Base-by-base conservation (phyloP, 2,329 filamentous ascomycete genomes). In the Rosellinia necatrix region DNA sequence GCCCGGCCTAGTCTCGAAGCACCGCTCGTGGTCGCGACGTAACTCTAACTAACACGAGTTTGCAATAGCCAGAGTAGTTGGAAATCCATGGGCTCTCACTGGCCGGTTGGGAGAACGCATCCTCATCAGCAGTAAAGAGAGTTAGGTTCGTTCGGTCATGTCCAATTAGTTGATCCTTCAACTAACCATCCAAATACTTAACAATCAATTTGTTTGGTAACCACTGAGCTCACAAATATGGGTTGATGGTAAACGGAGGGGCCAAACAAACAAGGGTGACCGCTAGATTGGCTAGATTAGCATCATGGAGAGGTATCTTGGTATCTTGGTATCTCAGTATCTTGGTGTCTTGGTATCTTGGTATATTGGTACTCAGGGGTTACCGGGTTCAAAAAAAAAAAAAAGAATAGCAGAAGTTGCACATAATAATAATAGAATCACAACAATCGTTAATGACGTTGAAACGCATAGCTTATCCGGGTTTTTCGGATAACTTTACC, bases 61-160 rank as follows among this genome's bases (percentile, higher is more conserved):
- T 53, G 48, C 53, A 46, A 56, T 50, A 10, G 44, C 30, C 50
- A 57, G n/a, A 53, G 48, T 59, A 35, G 49, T 59, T 47, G 12
- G 19, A 6, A 47, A 40, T 22, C 17, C 43, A 4, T n/a, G 38
- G 5, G 4, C 17, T 21, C 17, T 38, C 9, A 35, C 40, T 44
- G 46, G 49, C 5, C 38, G 21, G 25, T 10, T n/a, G n/a, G 30
- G 17, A 30, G 24, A 41, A 32, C 22, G 22, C 17, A 43, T 53
- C 19, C 44, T 25, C n/a, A 53, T 24, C 37, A 49, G 25, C 24
- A 15, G 19, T 15, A 15, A 12, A 35, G 12, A n/a, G 15, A 37
- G n/a, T 35, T 13, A 9, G 12, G 38, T 27, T 58, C 27, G 40
- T 15, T 41, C 43, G 32, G 44, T 44, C 43, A 44, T 38, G 38